Evolutionary conservation across 1,284 basidiomycete species (phyloP).

Genomic region (Heterobasidion annosum): DNA sequence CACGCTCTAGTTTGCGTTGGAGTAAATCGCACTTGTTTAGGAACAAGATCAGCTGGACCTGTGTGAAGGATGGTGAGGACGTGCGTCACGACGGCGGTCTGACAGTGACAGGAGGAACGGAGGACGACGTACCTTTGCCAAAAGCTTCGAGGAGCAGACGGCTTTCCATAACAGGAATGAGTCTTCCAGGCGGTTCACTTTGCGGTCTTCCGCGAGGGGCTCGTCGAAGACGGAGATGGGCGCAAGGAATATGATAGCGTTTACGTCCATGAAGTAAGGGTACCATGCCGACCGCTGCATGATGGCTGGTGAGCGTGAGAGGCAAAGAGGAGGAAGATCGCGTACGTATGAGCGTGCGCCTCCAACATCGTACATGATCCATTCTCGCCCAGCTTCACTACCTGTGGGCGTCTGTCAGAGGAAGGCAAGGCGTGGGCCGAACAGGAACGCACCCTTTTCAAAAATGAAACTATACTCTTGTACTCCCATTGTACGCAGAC

Average conservation of each 20-base stretch:
- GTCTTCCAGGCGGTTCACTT: conserved; percentile 34
- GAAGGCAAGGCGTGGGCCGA: neutral
- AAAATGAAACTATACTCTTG: conserved; percentile 65
- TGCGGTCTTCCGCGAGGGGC: conserved; percentile 30
- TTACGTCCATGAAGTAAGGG: conserved; percentile 31
- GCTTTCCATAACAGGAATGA: conserved; percentile 31
- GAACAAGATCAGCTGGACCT: conserved; percentile 25
- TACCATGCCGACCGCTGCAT: conserved; percentile 26
- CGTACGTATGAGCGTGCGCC: conserved; percentile 59
- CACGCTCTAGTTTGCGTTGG: conserved; percentile 54
- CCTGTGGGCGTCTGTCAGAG: neutral
- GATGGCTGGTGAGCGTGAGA: too few species aligned
- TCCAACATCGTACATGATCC: conserved; percentile 68
- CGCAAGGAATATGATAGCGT: conserved; percentile 33
- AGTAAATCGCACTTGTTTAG: conserved; percentile 46
- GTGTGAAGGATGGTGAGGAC: neutral
- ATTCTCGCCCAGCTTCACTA: conserved; percentile 36
- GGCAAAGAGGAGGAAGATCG: neutral
- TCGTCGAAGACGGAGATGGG: conserved; percentile 34
- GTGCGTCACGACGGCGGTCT: neutral
- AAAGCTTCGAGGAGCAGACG: conserved; percentile 28
- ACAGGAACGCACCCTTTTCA: conserved; percentile 42
- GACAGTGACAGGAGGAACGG: neutral
- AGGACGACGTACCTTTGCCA: conserved; percentile 18
- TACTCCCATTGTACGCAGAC: conserved; percentile 61